Conservation (phyloP, 2,329 filamentous ascomycete genomes). For the Dothideomycetes sp. region DNA sequence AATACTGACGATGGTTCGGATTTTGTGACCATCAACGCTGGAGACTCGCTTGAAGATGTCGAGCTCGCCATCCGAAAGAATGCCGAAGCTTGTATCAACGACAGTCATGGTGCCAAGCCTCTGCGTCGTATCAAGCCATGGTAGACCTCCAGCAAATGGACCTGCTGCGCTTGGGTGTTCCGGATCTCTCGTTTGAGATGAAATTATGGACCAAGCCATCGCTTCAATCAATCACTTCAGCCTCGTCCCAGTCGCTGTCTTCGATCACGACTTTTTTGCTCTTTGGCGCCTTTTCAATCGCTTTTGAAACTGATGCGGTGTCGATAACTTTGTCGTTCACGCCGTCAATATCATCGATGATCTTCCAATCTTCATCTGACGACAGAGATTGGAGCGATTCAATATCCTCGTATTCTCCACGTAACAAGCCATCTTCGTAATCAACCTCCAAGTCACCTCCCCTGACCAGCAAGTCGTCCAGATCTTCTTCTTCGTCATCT, state of each 20-base stretch:
- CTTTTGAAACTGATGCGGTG: neutral
- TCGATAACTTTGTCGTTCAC: constrained; percentile 14
- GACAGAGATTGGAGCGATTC: constrained; percentile 1
- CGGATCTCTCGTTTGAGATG: too few relatives aligned
- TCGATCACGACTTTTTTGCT: constrained; percentile 34
- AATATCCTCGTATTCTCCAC: constrained; percentile 6
- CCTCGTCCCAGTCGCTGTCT: constrained; percentile 47
- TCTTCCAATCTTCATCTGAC: constrained; percentile 5
- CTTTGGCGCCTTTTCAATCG: neutral
- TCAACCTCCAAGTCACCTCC: constrained; percentile 5
- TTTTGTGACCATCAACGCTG: constrained; percentile 48
- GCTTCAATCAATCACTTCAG: constrained; percentile 28
- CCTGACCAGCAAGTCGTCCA: constrained; percentile 3
- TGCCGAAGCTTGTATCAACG: constrained; percentile 16
- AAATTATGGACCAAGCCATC: too few relatives aligned
- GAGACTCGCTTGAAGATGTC: constrained; percentile 42
- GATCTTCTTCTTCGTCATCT: neutral
- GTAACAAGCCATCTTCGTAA: constrained; percentile 6
- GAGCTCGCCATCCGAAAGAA: constrained; percentile 27
- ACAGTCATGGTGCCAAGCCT: constrained; percentile 10
- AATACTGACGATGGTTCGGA: constrained; percentile 40
- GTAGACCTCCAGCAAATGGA: too few relatives aligned
- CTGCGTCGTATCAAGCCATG: constrained; percentile 13
- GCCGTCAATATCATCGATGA: neutral
- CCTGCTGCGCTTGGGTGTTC: too few relatives aligned